Evolutionary conservation across 1,284 basidiomycete species (phyloP).

Genomic region (Grifola frondosa): DNA sequence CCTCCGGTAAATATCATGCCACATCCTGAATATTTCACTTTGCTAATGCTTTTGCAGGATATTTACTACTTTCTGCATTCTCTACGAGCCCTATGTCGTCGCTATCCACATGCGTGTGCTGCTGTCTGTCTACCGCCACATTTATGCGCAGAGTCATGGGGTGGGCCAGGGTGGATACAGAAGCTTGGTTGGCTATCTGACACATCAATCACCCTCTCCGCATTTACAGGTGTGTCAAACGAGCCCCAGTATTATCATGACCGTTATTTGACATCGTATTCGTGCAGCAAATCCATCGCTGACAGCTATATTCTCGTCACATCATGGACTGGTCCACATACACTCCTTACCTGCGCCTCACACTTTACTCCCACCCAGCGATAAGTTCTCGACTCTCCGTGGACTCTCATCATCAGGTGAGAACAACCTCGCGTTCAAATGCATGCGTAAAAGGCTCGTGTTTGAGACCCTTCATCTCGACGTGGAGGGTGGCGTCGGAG

Average conservation of each 20-base stretch:
- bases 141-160: slow-evolving; percentile 54
- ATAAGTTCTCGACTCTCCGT: slow-evolving; percentile 74
- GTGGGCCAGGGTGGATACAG: slow-evolving; percentile 65
- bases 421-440: slow-evolving; percentile 95
- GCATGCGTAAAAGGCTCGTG: slow-evolving; percentile 83
- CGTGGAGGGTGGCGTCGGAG: slow-evolving; percentile 87
- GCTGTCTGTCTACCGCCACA: slow-evolving; percentile 68
- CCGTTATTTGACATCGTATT: background rate
- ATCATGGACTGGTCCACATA: slow-evolving; percentile 82
- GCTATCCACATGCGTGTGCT: slow-evolving; percentile 58
- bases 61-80: slow-evolving; percentile 69
- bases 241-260: no score
- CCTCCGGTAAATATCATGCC: slow-evolving; percentile 48
- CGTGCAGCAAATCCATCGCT: slow-evolving; percentile 64
- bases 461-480: slow-evolving; percentile 94
- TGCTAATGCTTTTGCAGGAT: slow-evolving; percentile 44
- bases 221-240: slow-evolving; percentile 79
- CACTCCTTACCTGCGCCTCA: slow-evolving; percentile 71
- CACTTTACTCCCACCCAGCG: slow-evolving; percentile 70
- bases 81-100: slow-evolving; percentile 62
- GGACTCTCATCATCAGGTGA: slow-evolving; percentile 70
- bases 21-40: slow-evolving; percentile 3
- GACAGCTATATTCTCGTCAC: slow-evolving; percentile 68
- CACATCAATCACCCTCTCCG: slow-evolving; percentile 69
- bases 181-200: slow-evolving; percentile 82